Evolutionary conservation across 1,284 basidiomycete genomes (phyloP), one percentile per base, ranked within the genome.

Genomic region (Pyrrhoderma noxium): DNA sequence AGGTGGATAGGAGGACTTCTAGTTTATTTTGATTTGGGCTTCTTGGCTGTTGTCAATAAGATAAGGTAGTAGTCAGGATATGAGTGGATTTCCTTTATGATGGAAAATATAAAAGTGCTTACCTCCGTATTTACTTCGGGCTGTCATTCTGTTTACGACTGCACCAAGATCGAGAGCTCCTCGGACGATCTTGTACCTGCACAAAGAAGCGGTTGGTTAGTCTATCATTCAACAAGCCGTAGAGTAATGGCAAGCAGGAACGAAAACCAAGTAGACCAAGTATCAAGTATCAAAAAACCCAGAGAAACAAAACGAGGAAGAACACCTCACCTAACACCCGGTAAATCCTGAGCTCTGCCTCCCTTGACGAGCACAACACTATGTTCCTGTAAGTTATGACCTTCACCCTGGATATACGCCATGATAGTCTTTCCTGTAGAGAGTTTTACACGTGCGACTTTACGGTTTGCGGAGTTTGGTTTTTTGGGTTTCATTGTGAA

Each of bases 361-460:
- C 96, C 96, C 62, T 94, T 75, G 18, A 99, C 80, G 40, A 98
- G 69, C 3, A 99, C 94, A 2, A 99, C 96, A 65, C 85, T 88
- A 65, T 99, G 96, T 67, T 99, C 96, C 71, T 99, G 96, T 62
- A 99, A 69, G 65, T 97, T 98, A 68, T 99, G 95, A 1, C 96
- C 96, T 64, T 99, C 96, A 59, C 96, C 96, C 38, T 89, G 90
- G 51, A 99, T 94, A 66, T 98, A 99, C 13, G 94, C 94, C 69
- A 89, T 87, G 53, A 94, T 78, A 38, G 83, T 85, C 66, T 90
- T 87, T 47, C 96, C 96, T 31, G 88, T 95, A 31, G 85, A 80
- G 46, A 99, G 75, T 72, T 95, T 95, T 59, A 99, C 86, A 64
- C 91, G 80, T 39, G 93, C 93, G 54, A 98, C 91, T 72, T 98